A percentile compares a stretch with the other conserved stretches of the same genome.
phyloP scores from a whole-genome alignment of 768 basidiomycete genomes.

The Lyophyllum decastes region DNA sequence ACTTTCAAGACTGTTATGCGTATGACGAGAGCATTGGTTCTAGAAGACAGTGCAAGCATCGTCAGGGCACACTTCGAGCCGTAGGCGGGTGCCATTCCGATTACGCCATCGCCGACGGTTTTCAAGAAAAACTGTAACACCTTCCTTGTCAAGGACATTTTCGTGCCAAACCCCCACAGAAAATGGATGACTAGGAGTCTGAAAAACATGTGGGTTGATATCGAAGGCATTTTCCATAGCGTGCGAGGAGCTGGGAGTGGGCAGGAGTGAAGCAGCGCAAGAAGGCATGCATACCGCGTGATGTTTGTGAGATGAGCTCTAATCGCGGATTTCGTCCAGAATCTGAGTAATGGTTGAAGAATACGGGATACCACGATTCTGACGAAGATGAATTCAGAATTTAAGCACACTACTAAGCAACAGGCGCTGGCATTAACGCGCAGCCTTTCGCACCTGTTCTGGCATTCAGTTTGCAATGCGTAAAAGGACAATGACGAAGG shows the following conservation, averaged over 20 bases:
- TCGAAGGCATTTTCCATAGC: constrained; percentile 23
- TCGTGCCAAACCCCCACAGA: constrained; percentile 27
- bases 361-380: neutral
- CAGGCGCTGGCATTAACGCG: neutral
- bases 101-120: constrained; percentile 19
- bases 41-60: constrained; percentile 40
- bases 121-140: constrained; percentile 30
- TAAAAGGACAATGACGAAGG: neutral
- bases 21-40: constrained; percentile 34
- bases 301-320: neutral
- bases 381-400: neutral
- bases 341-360: neutral
- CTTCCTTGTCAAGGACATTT: constrained; percentile 19
- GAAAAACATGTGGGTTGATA: constrained; percentile 36
- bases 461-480: no score
- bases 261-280: neutral
- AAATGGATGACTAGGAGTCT: constrained; percentile 22
- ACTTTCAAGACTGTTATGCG: constrained; percentile 21
- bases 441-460: neutral
- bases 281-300: neutral
- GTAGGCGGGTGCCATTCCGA: constrained; percentile 48
- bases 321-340: constrained; percentile 5
- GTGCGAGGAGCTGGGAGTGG: neutral
- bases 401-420: neutral
- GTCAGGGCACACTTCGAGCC: constrained; percentile 33